Percentiles rank a stretch among this genome's conserved stretches.
Conservation (phyloP, 2,329 filamentous ascomycete species). For the Fusarium continuum region DNA sequence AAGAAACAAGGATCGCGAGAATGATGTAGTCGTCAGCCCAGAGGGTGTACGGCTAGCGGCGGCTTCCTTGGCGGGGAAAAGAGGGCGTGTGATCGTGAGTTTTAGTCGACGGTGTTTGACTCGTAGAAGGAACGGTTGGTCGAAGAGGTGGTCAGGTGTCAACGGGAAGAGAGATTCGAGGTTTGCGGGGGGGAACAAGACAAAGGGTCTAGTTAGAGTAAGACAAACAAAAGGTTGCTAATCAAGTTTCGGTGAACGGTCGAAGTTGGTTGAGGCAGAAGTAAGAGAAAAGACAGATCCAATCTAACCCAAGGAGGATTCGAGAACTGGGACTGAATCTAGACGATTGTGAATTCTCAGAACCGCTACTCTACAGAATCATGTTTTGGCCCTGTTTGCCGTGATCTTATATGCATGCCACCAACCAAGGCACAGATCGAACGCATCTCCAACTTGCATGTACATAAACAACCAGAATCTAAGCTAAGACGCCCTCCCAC, state of each 20-base stretch:
- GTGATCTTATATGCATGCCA: conserved; percentile 17
- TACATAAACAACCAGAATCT: not conserved
- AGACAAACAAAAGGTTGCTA: conserved; percentile 1
- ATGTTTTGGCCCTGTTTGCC: conserved; percentile 2
- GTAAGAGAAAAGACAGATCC: not conserved
- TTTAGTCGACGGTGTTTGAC: conserved; percentile 26
- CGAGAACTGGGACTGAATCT: not conserved
- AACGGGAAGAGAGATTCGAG: conserved; percentile 16
- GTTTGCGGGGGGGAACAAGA: conserved; percentile 33
- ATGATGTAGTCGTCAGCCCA: conserved; percentile 35
- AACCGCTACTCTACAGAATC: not conserved
- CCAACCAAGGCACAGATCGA: conserved; percentile 5
- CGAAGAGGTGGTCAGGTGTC: conserved; percentile 30
- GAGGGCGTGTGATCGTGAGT: conserved; percentile 37
- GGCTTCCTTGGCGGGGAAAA: conserved; percentile 30
- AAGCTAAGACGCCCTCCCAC: conserved; percentile 28
- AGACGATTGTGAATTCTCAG: not conserved
- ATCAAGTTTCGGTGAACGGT: conserved; percentile 1
- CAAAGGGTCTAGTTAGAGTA: not conserved
- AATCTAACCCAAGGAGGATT: not conserved
- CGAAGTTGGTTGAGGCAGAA: not conserved
- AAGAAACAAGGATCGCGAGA: conserved; percentile 14
- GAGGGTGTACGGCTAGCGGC: conserved; percentile 39
- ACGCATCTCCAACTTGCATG: not conserved
- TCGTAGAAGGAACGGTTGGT: conserved; percentile 33